Conservation (phyloP, 169 alveolate species). For the Toxoplasma gondii region DNA sequence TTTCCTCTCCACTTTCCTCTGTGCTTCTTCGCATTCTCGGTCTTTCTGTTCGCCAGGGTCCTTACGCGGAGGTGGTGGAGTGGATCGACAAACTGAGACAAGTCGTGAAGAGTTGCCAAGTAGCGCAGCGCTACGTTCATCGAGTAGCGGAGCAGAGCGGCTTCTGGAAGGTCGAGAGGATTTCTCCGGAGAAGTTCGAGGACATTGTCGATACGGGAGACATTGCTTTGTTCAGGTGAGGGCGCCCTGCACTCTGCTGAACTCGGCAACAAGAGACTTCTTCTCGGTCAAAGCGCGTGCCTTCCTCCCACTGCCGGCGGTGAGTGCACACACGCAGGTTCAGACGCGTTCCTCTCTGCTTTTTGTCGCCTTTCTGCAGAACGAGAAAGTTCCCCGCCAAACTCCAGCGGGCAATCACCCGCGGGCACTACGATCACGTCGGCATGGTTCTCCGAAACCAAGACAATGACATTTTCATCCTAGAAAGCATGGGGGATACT, state of each 20-base stretch:
- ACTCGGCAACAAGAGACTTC: too few relatives aligned
- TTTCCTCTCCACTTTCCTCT: background rate
- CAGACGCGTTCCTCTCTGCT: too few relatives aligned
- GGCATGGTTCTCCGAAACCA: conserved; percentile 82
- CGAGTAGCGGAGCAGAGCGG: conserved; percentile 19
- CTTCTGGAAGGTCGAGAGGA: conserved; percentile 76
- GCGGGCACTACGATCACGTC: conserved; percentile 88
- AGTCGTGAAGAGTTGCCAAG: background rate
- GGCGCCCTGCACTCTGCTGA: too few relatives aligned
- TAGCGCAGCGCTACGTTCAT: background rate
- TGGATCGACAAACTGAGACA: conserved; percentile 57
- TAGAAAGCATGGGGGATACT: conserved; percentile 81
- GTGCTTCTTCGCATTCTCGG: background rate
- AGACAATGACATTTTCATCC: conserved; percentile 74
- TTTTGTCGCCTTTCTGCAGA: background rate
- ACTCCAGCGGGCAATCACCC: conserved; percentile 80
- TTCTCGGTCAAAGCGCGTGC: too few relatives aligned
- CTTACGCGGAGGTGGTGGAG: conserved; percentile 38
- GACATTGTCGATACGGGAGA: conserved; percentile 82
- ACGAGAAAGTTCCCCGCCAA: conserved; percentile 62
- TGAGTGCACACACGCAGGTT: too few relatives aligned
- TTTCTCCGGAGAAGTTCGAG: conserved; percentile 74
- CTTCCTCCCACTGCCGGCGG: too few relatives aligned
- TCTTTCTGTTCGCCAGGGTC: conserved; percentile 5
- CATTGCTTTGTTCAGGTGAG: conserved; percentile 77